Conservation (phyloP, 305 asterid genomes). For the Fraxinus albicans region DNA sequence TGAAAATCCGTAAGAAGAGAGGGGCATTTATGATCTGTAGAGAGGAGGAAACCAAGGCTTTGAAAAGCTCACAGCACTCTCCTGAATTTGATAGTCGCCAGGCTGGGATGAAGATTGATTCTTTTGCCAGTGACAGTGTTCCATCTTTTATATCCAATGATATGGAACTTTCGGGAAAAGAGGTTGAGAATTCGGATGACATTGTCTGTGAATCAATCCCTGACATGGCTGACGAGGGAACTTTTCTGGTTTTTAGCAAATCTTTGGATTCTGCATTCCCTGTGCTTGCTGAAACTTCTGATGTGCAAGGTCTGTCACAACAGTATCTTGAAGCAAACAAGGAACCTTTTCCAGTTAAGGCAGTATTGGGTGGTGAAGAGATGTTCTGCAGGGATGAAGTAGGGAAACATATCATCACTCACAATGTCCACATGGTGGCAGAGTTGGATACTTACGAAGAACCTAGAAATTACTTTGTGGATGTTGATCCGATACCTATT, state of each 20-base stretch:
- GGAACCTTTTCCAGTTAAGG: conserved; percentile 40
- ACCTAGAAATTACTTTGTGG: conserved; percentile 59
- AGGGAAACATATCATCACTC: conserved; percentile 33
- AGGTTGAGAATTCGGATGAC: conserved; percentile 35
- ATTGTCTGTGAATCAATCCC: conserved; percentile 36
- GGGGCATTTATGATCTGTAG: conserved; percentile 23
- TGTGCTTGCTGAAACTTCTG: conserved; percentile 35
- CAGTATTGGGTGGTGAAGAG: conserved; percentile 50
- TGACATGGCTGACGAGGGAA: conserved; percentile 35
- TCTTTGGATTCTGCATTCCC: conserved; percentile 44
- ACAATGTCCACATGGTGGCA: conserved; percentile 23
- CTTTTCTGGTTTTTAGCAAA: conserved; percentile 45
- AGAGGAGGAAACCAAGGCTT: conserved; percentile 33
- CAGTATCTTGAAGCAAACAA: conserved; percentile 34
- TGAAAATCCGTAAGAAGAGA: conserved; percentile 36
- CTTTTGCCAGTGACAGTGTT: conserved; percentile 28
- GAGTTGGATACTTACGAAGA: conserved; percentile 46
- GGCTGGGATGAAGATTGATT: conserved; percentile 29
- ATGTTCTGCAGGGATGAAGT: conserved; percentile 38
- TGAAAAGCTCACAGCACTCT: conserved; percentile 30
- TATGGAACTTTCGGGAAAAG: conserved; percentile 30
- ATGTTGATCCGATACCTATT: conserved; percentile 84
- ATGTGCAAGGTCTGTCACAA: conserved; percentile 33
- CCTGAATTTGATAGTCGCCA: conserved; percentile 34
- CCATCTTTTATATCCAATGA: conserved; percentile 29